Evolutionary conservation across 495 filamentous ascomycete species (phyloP).

Genomic region (Parathielavia hyrcaniae): DNA sequence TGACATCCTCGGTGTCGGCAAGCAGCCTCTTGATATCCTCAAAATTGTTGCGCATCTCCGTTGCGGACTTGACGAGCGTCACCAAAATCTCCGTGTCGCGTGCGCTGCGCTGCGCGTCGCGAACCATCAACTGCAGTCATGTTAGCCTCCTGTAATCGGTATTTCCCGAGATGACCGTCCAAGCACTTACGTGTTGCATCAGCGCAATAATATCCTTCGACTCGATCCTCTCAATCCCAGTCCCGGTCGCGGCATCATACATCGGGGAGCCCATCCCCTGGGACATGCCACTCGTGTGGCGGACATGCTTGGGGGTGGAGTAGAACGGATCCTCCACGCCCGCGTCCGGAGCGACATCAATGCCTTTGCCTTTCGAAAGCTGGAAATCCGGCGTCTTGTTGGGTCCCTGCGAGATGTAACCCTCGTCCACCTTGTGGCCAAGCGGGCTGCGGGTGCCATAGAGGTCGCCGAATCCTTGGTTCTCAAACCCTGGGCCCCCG

Average conservation of each 20-base stretch:
- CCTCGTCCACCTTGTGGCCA: conserved; percentile 62
- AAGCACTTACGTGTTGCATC: conserved; percentile 80
- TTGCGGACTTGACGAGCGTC: conserved; percentile 85
- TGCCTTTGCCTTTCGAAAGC: conserved; percentile 49
- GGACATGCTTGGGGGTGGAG: conserved; percentile 52
- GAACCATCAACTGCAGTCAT: conserved; percentile 71
- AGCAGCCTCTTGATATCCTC: conserved; percentile 94
- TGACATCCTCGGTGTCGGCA: conserved; percentile 72
- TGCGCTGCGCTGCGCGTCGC: conserved; percentile 93
- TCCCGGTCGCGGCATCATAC: conserved; percentile 85
- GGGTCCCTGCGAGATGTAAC: conserved; percentile 79
- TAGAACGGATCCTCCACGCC: conserved; percentile 54
- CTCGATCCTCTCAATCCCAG: conserved; percentile 85
- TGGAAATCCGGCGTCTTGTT: conserved; percentile 58
- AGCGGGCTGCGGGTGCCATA: conserved; percentile 45
- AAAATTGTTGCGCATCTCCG: conserved; percentile 95
- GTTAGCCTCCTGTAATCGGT: conserved; percentile 32
- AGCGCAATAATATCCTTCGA: conserved; percentile 95
- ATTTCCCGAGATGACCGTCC: neutral
- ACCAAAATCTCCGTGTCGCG: conserved; percentile 95
- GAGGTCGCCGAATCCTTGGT: conserved; percentile 33
- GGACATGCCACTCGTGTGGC: conserved; percentile 81
- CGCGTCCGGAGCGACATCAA: conserved; percentile 48
- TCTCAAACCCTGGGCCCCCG: conserved; percentile 32
- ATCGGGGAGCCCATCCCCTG: conserved; percentile 82